Conservation (phyloP, 2,329 filamentous ascomycete genomes). For the Epichloe coenophiala region DNA sequence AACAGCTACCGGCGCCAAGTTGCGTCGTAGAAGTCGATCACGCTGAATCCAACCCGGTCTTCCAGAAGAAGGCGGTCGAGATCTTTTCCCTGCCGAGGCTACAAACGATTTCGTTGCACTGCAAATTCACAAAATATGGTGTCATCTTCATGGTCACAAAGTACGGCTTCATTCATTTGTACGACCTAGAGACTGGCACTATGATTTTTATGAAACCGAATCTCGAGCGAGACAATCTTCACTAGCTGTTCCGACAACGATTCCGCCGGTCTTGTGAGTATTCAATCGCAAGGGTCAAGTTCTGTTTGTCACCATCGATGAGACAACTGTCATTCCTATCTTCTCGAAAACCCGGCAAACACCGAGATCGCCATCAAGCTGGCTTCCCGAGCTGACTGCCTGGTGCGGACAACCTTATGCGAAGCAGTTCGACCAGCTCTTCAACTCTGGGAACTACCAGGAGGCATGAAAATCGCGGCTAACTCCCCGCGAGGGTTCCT, state of each 20-base stretch:
- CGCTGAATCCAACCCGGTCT: constrained; percentile 73
- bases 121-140: constrained; percentile 93
- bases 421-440: constrained; percentile 81
- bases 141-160: constrained; percentile 97
- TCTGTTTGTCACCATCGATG: constrained; percentile 84
- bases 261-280: constrained; percentile 78
- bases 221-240: constrained; percentile 98
- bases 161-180: constrained; percentile 97
- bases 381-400: constrained; percentile 83
- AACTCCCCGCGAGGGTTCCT: constrained; percentile 94
- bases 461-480: constrained; percentile 89
- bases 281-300: constrained; percentile 91
- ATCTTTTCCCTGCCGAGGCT: constrained; percentile 95
- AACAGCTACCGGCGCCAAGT: constrained; percentile 77
- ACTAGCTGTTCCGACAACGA: constrained; percentile 75
- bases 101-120: constrained; percentile 96
- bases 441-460: constrained; percentile 65
- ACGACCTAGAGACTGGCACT: constrained; percentile 88
- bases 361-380: constrained; percentile 89
- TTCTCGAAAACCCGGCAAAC: constrained; percentile 93
- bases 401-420: constrained; percentile 90
- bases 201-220: constrained; percentile 96
- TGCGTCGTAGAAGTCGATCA: constrained; percentile 98
- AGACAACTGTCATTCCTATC: constrained; percentile 81
- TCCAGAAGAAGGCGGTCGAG: constrained; percentile 92